Evolutionary conservation across 495 filamentous ascomycete genomes (phyloP), one percentile per base, ranked within the genome.

Genomic region (Cercophora newfieldiana): DNA sequence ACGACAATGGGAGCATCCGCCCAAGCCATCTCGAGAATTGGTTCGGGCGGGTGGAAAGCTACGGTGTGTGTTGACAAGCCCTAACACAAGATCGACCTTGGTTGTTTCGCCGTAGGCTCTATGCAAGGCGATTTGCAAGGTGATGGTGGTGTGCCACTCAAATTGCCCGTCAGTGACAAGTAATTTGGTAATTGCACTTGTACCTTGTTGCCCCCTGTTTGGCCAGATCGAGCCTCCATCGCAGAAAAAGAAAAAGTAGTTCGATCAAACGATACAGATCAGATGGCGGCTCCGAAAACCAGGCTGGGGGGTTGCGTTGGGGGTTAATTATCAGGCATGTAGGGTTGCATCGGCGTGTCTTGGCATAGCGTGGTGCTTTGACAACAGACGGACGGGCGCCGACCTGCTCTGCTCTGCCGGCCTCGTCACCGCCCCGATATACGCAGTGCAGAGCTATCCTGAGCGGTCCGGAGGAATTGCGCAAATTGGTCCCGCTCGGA

Each of bases 11-110:
- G 31, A 61, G 49, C 28, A 57, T 51, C 48, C 58, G 31, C 55
- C 61, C 65, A 60, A 61, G 55, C 58, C 19, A 59, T 33, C 49
- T 68, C 26, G 28, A 21, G 66, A 72, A 65, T 57, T 53, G 61
- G 66, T 66, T 68, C 66, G 67, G 69, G 53, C 66, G 66, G 61
- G 64, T 68, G 66, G 67, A 68, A 29, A 63, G 59, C 55, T 59
- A 50, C 50, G 63, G 50, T 53, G 50, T 26, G 24, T 54, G 62
- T 58, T 30, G 26, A 58, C 57, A 54, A 16, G 51, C 61, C 66
- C 63, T 63, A 55, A 63, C 58, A 63, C 58, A 66, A 66, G 68
- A 72, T 72, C 68, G 65, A 60, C 66, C 59, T 61, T 22, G 56
- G 56, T 53, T 50, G 37, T 61, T n/a, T 28, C 68, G 64, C 33